These are phyloP conservation scores for Psilocybe subaeruginosa DNA, from an alignment of 768 basidiomycete genomes.

Conservation along the genomic window DNA sequence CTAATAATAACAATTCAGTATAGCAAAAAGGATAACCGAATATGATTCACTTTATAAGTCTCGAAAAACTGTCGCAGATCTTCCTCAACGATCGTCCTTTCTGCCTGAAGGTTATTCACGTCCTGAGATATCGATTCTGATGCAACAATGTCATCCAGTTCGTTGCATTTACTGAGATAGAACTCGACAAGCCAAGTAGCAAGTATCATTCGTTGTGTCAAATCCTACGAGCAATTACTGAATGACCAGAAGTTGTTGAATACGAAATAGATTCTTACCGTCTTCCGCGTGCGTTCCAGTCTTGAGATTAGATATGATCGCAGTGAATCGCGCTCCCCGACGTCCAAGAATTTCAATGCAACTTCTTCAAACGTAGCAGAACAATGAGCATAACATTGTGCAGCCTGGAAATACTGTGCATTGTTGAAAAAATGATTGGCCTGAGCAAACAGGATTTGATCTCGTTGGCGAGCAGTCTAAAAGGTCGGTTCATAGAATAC, in stretches of 20 bases:
- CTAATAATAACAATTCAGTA: conserved; percentile 39
- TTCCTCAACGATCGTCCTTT: conserved; percentile 85
- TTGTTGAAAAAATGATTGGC: conserved; percentile 80
- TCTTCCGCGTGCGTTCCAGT: conserved; percentile 83
- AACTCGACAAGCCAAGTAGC: conserved; percentile 99
- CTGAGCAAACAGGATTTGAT: conserved; percentile 81
- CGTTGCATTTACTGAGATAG: conserved; percentile 95
- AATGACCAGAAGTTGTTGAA: not conserved
- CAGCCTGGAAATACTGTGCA: conserved; percentile 87
- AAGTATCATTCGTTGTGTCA: conserved; percentile 95
- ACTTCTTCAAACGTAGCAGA: conserved; percentile 92
- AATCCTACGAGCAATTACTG: conserved; percentile 54
- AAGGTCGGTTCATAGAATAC: not conserved
- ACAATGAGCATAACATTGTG: conserved; percentile 90
- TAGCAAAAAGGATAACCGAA: not conserved
- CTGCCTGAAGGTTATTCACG: conserved; percentile 81
- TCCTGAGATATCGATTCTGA: conserved; percentile 83
- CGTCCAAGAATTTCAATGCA: conserved; percentile 86
- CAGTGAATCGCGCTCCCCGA: conserved; percentile 86
- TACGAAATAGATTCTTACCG: conserved; percentile 47
- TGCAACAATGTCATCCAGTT: conserved; percentile 91
- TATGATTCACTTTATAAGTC: conserved; percentile 78
- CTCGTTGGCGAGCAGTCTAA: conserved; percentile 87
- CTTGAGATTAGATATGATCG: conserved; percentile 88
- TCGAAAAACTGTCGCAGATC: conserved; percentile 92